Evolutionary conservation across 306 rosid species (phyloP), one percentile per base, ranked within the genome.

Genomic region (Astragalus membranaceus): DNA sequence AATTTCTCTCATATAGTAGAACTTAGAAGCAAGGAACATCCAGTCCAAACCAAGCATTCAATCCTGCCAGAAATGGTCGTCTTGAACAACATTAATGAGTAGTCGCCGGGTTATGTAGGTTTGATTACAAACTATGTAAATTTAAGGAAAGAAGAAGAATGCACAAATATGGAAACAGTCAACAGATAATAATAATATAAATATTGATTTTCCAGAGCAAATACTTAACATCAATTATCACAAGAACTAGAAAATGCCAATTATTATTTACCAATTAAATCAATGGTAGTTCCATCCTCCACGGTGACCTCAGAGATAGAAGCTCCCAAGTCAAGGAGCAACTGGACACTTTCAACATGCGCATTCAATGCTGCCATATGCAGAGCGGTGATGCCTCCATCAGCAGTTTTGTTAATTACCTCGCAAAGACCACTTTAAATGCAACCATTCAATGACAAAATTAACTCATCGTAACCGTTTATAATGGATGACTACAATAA

Each of bases 351-450:
- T 81, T 85, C 97, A 79, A 83, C 81, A 80, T 94, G 97, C 43
- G 95, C 99, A 60, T 94, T 94, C 77, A 94, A 72, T 67, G 99
- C 87, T 12, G 99, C 96, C 99, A 94, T 90, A 84, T 94, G 99
- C 81, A 94, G 80, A 36, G 99, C 95, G 75, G 97, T 91, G 74
- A 91, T 86, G 76, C 99, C 96, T 83, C 99, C 99, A 84, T 94
- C 99, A 48, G 99, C 81, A 20, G 90, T 85, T 79, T 63, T 82
- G 80, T 87, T 87, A 65, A 94, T 81, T n/a, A 84, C 77, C 84
- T 84, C 85, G 33, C 53, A 73, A 61, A 94, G 85, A 56, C 86
- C 87, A 64, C 99, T 94, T 54, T 59, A 51, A 15, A 61, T 49
- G 35, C 76, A 77, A 64, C 80, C 76, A 55, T 56, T 47, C 33